Percentiles rank a stretch among this genome's conserved stretches.
Conservation (phyloP, 164 flowering plant species). For the Piper betle region DNA sequence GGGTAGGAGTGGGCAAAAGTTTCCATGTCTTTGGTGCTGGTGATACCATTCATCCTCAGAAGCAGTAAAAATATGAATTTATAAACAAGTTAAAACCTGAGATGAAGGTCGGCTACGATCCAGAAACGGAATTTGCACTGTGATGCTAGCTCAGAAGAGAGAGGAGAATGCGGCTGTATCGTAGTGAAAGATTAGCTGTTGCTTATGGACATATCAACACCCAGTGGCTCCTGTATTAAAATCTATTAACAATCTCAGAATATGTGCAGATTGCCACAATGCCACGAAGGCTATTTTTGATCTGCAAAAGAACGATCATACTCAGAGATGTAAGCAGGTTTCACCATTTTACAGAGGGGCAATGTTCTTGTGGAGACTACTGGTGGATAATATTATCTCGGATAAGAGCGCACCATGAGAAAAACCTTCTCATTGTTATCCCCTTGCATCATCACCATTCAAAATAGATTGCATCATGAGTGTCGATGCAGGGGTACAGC, state of each 20-base stretch:
- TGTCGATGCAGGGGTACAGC: no score
- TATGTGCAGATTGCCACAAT: slow-evolving; percentile 12
- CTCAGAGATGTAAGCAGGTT: slow-evolving; percentile 11
- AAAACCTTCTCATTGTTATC: no score
- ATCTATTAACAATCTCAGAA: slow-evolving; percentile 13
- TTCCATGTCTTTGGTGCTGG: slow-evolving; percentile 9
- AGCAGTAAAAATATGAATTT: slow-evolving; percentile 5
- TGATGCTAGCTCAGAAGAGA: slow-evolving; percentile 5
- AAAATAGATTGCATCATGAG: no score
- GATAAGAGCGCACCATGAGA: background rate
- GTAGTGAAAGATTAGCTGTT: slow-evolving; percentile 12
- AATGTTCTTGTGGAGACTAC: slow-evolving; percentile 15
- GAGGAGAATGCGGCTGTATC: slow-evolving; percentile 4
- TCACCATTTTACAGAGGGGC: slow-evolving; percentile 10
- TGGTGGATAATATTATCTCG: slow-evolving; percentile 4
- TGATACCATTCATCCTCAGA: slow-evolving; percentile 11
- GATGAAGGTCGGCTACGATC: slow-evolving; percentile 9
- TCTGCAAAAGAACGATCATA: slow-evolving; percentile 3
- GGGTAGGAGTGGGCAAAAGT: slow-evolving; percentile 8
- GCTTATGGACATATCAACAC: slow-evolving; percentile 7
- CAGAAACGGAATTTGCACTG: slow-evolving; percentile 4
- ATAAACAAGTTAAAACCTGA: slow-evolving; percentile 5
- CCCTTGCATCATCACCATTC: no score
- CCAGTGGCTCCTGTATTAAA: slow-evolving; percentile 1
- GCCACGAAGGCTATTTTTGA: slow-evolving; percentile 6